Evolutionary conservation across 2,329 filamentous ascomycete species (phyloP).

Genomic region (Ophiostoma fasciatum): DNA sequence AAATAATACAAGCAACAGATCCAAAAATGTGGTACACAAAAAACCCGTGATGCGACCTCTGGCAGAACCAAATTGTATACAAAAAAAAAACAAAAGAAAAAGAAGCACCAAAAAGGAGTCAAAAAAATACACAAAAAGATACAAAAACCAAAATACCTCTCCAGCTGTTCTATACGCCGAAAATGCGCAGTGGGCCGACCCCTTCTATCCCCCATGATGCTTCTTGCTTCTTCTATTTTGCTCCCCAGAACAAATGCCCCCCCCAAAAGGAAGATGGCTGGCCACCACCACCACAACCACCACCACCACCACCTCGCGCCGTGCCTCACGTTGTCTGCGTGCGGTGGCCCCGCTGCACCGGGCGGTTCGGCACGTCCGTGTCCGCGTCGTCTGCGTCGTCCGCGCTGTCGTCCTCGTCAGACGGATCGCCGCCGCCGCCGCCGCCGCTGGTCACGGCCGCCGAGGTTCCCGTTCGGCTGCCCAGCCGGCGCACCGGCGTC

Average conservation of each 20-base stretch:
- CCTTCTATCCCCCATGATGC: not conserved
- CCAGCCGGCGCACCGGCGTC: slow-evolving; percentile 5
- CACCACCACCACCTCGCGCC: no score
- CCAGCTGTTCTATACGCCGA: no score
- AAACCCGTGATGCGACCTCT: no score
- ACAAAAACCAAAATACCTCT: slow-evolving; percentile 1
- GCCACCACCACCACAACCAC: no score
- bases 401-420: not conserved
- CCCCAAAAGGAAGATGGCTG: no score
- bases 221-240: no score
- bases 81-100: not conserved
- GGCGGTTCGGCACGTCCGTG: slow-evolving; percentile 9
- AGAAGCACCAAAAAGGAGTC: not conserved
- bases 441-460: no score
- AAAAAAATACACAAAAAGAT: not conserved
- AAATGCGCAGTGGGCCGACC: no score
- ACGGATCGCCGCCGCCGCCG: not conserved
- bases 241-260: no score
- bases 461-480: no score
- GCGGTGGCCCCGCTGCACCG: not conserved
- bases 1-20: not conserved
- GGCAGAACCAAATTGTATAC: no score
- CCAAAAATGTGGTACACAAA: not conserved
- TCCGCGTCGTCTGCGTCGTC: slow-evolving; percentile 5
- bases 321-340: slow-evolving; percentile 2